Evolutionary conservation across 1,139 yeast species (phyloP), one percentile per base, ranked within the genome.

Genomic region (Ogataea hybrid): DNA sequence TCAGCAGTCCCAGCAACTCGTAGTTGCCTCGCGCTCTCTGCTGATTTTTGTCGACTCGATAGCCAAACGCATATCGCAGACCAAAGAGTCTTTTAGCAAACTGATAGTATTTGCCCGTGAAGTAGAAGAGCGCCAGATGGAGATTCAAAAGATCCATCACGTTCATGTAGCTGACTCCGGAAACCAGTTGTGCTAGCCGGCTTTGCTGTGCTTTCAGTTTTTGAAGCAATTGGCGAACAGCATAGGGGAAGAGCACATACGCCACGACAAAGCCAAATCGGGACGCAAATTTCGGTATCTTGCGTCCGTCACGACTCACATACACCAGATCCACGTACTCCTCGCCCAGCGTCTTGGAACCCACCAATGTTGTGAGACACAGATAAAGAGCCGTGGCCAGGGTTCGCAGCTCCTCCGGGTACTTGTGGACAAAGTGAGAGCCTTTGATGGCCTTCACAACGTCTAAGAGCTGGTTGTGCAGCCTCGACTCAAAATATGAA

Each of bases 321-420:
- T 88, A 87, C 15, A 84, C 68, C 44, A 90, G 68, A 62, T 90
- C 96, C 14, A 90, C 92, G 61, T 90, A 90, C 63, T 92, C 97
- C 60, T 90, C 97, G 0, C 98, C 98, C 25, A 90, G 67, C 0
- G 97, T 90, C 43, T 94, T 70, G 4, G 87, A 79, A 0, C 94
- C 92, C 4, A 78, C 49, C 12, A 84, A 62, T 0, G 96, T 88
- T 0, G 97, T 90, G 28, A 87, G 65, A 2, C 72, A 67, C 21
- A 87, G 68, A 56, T 90, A 89, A 1, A 81, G 40, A 2, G 82
- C 64, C 43, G 81, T 77, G 4, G 85, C 77, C 2, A 69, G 62
- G 0, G 79, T 73, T 1, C 81, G 68, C 20, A 89, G 70, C 53
- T 84, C 88, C 37, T 77, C 73, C 1, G 84, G 78, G 54, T 81